phyloP scores from a whole-genome alignment of 306 rosid genomes.

The Lotus japonicus region DNA sequence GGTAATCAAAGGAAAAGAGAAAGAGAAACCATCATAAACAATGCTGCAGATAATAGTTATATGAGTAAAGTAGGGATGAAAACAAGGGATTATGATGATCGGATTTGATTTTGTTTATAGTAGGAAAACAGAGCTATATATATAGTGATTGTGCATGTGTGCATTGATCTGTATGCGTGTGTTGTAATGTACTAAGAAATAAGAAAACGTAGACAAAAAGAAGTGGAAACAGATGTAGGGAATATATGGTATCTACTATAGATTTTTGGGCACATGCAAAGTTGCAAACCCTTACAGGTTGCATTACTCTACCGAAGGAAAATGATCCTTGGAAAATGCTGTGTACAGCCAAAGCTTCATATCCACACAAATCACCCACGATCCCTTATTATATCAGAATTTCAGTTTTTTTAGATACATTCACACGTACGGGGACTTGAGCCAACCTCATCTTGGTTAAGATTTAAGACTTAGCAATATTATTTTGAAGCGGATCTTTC shows the following conservation, averaged over 20 bases:
- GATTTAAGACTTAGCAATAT: neutral
- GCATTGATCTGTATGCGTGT: neutral
- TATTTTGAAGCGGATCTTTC: neutral
- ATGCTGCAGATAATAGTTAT: neutral
- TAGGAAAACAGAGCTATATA: constrained; percentile 16
- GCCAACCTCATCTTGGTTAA: constrained; percentile 26
- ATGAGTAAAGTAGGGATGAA: constrained; percentile 23
- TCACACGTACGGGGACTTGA: constrained; percentile 48
- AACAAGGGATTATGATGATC: constrained; percentile 44
- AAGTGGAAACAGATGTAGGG: constrained; percentile 73
- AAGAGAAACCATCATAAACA: neutral
- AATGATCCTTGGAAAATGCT: constrained; percentile 30
- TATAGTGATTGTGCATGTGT: neutral
- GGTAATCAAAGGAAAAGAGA: neutral
- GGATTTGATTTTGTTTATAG: constrained; percentile 31
- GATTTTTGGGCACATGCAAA: constrained; percentile 80
- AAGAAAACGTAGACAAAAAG: constrained; percentile 43
- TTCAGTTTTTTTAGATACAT: constrained; percentile 22
- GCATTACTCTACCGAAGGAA: constrained; percentile 31
- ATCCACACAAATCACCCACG: constrained; percentile 49
- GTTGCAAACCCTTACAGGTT: constrained; percentile 45
- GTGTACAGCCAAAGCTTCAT: constrained; percentile 23
- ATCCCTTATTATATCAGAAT: constrained; percentile 45
- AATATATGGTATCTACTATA: constrained; percentile 71
- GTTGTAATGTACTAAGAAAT: neutral